A percentile compares a stretch with the other conserved stretches of the same genome.
Evolutionary conservation across 306 rosid species (phyloP).

Genomic region (Prunus kanzakura): DNA sequence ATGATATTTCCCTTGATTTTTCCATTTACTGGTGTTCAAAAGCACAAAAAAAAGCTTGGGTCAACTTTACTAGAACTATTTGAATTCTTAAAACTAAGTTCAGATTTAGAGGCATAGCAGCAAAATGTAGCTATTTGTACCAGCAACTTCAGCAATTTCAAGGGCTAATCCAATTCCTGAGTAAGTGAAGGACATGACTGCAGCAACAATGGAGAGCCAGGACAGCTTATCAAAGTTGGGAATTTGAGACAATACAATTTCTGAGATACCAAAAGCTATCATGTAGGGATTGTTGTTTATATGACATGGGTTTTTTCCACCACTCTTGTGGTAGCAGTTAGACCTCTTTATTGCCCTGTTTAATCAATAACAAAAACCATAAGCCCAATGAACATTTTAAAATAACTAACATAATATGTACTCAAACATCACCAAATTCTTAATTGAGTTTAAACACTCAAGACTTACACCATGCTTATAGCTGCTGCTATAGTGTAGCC

Average conservation of each 20-base stretch:
- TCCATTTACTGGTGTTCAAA: slow-evolving; percentile 34
- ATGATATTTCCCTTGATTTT: slow-evolving; percentile 50
- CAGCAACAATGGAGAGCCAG: slow-evolving; percentile 28
- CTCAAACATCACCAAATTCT: background rate
- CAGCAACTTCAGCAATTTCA: slow-evolving; percentile 20
- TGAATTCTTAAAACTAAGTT: background rate
- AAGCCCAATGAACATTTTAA: background rate
- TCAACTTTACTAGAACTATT: background rate
- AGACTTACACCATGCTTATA: slow-evolving; percentile 30
- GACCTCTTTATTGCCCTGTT: slow-evolving; percentile 26
- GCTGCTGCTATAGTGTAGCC: slow-evolving; percentile 36
- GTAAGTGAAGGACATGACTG: slow-evolving; percentile 32
- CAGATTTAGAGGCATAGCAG: background rate
- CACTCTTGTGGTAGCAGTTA: slow-evolving; percentile 21
- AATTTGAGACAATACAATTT: slow-evolving; percentile 24
- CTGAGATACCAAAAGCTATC: slow-evolving; percentile 18
- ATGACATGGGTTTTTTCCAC: slow-evolving; percentile 5
- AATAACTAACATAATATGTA: too few relatives aligned
- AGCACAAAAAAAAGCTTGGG: slow-evolving; percentile 2
- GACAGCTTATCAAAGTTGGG: slow-evolving; percentile 17
- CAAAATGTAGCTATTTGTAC: background rate
- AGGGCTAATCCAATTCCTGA: slow-evolving; percentile 30
- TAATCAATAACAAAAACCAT: background rate
- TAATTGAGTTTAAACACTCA: background rate
- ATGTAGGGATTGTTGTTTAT: slow-evolving; percentile 18